Evolutionary conservation across 2,329 filamentous ascomycete genomes (phyloP).

Genomic region (Ascochyta koolunga): DNA sequence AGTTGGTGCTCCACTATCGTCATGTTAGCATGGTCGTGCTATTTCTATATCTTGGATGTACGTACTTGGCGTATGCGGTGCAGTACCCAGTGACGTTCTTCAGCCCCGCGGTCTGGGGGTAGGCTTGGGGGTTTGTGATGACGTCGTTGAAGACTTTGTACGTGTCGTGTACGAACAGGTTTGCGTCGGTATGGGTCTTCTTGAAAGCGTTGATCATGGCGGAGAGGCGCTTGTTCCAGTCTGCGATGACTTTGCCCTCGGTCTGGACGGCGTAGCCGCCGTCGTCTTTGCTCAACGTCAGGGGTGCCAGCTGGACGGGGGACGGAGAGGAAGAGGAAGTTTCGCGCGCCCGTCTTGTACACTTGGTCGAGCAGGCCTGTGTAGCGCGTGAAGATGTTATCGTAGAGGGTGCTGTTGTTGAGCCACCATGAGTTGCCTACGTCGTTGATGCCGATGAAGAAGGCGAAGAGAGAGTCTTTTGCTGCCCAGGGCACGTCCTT

Average conservation of each 20-base stretch:
- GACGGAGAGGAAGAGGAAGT: constrained; percentile 58
- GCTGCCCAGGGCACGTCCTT: constrained; percentile 52
- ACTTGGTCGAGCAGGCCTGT: constrained; percentile 46
- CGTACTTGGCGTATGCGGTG: constrained; percentile 57
- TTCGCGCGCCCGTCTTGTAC: constrained; percentile 55
- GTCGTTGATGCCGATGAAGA: constrained; percentile 65
- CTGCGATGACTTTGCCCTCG: constrained; percentile 54
- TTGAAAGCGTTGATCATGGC: constrained; percentile 52
- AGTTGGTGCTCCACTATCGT: constrained; percentile 43
- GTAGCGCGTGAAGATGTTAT: constrained; percentile 48
- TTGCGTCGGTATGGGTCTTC: constrained; percentile 45
- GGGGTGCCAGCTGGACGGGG: constrained; percentile 59
- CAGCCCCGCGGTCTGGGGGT: constrained; percentile 57
- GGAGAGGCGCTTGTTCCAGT: constrained; percentile 58
- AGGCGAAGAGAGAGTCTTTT: constrained; percentile 54
- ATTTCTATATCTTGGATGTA: background rate
- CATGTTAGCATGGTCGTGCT: constrained; percentile 2
- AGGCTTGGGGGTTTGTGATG: constrained; percentile 59
- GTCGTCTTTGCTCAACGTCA: constrained; percentile 49
- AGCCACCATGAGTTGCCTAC: constrained; percentile 57
- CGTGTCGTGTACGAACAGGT: constrained; percentile 60
- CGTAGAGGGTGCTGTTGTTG: constrained; percentile 43
- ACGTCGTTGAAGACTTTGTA: constrained; percentile 59
- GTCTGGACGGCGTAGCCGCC: constrained; percentile 38
- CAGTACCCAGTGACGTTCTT: constrained; percentile 65